Evolutionary conservation across 2,329 filamentous ascomycete species (phyloP).

Genomic region (Talaromyces sp.): DNA sequence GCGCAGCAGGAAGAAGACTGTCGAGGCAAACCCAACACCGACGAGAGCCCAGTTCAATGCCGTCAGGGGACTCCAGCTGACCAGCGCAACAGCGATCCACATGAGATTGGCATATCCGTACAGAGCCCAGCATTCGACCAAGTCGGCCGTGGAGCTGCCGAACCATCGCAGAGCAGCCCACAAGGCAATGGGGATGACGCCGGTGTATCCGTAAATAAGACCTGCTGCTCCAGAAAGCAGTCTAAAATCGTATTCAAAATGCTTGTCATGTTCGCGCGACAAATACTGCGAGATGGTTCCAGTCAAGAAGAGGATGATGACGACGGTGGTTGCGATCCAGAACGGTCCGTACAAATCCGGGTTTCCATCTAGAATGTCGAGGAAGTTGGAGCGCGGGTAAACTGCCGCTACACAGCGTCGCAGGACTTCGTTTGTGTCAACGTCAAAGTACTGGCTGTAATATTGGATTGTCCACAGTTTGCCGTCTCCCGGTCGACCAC

Average conservation of each 20-base stretch:
- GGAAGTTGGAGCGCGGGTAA: conserved; percentile 87
- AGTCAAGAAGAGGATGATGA: conserved; percentile 90
- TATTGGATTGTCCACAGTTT: conserved; percentile 93
- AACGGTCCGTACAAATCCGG: conserved; percentile 95
- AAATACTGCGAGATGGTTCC: conserved; percentile 93
- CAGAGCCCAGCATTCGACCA: conserved; percentile 90
- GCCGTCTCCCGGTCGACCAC: conserved; percentile 33
- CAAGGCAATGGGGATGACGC: conserved; percentile 74
- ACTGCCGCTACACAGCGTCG: conserved; percentile 83
- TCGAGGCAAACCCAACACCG: conserved; percentile 74
- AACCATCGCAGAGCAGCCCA: conserved; percentile 93
- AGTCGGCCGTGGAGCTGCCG: conserved; percentile 84
- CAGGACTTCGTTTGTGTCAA: conserved; percentile 86
- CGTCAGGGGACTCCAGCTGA: conserved; percentile 81
- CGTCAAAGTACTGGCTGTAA: conserved; percentile 98
- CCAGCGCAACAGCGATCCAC: conserved; percentile 90
- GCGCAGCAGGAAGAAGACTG: conserved; percentile 75
- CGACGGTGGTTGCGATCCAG: conserved; percentile 97
- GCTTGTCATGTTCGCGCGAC: conserved; percentile 58
- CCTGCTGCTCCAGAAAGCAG: conserved; percentile 86
- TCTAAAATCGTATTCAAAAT: conserved; percentile 88
- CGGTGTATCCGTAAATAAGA: conserved; percentile 91
- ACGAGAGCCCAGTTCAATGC: conserved; percentile 94
- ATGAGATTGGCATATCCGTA: conserved; percentile 97
- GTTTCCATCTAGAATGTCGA: conserved; percentile 95